Evolutionary conservation across 148 eudicot species (phyloP), one percentile per base, ranked within the genome.

Genomic region (Rhododendron ovatum): DNA sequence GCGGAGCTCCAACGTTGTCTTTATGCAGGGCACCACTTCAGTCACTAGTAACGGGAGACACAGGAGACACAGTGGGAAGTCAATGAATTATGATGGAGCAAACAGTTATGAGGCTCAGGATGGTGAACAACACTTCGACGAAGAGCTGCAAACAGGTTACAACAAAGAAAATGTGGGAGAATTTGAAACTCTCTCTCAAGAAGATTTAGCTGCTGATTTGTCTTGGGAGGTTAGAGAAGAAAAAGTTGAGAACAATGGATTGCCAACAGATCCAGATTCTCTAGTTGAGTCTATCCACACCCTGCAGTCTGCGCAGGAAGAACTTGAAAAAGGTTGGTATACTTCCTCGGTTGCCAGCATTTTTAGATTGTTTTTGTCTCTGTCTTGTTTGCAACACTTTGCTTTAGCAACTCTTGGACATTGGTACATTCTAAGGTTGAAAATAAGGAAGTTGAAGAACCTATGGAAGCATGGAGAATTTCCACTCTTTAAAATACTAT

Each of bases 271-370:
- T 82, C 84, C 74, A 76, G 98, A 97, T 92, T 94, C 93, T 81
- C 90, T 97, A 83, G 86, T 91, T 39, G 94, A 91, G 80, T 92
- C 94, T 71, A 87, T 95, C 85, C 50, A 48, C 61, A 82, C 83
- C 80, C 92, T 97, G 87, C 98, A 95, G 83, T 89, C 90, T 87
- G 95, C 92, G 18, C 95, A 95, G 86, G 95, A 91, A 87, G 95
- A 94, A 24, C 94, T 97, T 86, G 93, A 92, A 88, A 91, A 90
- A 94, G 99, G 99, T 97, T 37, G 51, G 67, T 37, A 47, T 26
- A 47, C 22, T 43, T 80, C 78, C 51, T 86, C 10, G 41, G 51
- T 51, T 63, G 65, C 45, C 13, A 20, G 37, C 12, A 20, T 55
- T 65, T 77, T 3, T 55, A 5, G 14, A 5, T 61, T 39, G 18